phyloP scores from a whole-genome alignment of 164 flowering plant species.

The Hamamelis virginiana region DNA sequence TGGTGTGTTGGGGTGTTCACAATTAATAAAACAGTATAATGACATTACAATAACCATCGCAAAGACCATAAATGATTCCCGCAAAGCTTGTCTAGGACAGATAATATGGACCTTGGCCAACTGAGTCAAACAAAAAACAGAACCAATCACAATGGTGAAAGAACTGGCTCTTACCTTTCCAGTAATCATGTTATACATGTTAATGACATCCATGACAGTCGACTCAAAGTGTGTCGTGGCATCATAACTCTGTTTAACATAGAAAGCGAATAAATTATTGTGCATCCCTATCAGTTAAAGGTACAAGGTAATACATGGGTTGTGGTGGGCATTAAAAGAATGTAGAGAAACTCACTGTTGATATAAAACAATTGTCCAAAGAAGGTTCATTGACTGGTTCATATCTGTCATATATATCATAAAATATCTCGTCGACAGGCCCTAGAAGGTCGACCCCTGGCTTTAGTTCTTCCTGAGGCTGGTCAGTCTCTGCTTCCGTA shows the following conservation, averaged over 20 bases:
- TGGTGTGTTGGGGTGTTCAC: too few relatives aligned
- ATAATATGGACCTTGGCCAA: too few relatives aligned
- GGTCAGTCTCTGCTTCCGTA: conserved; percentile 87
- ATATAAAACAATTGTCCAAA: conserved; percentile 87
- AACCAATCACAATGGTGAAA: not conserved
- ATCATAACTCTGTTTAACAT: conserved; percentile 77
- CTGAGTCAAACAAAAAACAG: not conserved
- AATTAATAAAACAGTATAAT: too few relatives aligned
- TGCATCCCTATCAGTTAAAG: not conserved
- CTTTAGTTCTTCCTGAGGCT: conserved; percentile 75
- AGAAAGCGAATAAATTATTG: not conserved
- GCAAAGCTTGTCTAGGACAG: too few relatives aligned
- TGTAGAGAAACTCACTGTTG: conserved; percentile 55
- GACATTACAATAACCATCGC: too few relatives aligned
- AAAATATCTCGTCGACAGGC: conserved; percentile 91
- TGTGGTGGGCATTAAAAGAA: not conserved
- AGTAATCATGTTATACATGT: conserved; percentile 82
- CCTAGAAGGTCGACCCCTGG: conserved; percentile 90
- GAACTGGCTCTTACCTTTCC: conserved; percentile 65
- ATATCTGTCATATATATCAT: conserved; percentile 80
- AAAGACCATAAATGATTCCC: too few relatives aligned
- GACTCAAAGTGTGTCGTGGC: conserved; percentile 96
- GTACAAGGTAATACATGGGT: not conserved
- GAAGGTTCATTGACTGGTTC: conserved; percentile 88
- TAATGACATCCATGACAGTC: conserved; percentile 78